These are phyloP conservation scores for Pleurotus citrinopileatus DNA, from an alignment of 768 basidiomycete genomes.

Conservation along the genomic window DNA sequence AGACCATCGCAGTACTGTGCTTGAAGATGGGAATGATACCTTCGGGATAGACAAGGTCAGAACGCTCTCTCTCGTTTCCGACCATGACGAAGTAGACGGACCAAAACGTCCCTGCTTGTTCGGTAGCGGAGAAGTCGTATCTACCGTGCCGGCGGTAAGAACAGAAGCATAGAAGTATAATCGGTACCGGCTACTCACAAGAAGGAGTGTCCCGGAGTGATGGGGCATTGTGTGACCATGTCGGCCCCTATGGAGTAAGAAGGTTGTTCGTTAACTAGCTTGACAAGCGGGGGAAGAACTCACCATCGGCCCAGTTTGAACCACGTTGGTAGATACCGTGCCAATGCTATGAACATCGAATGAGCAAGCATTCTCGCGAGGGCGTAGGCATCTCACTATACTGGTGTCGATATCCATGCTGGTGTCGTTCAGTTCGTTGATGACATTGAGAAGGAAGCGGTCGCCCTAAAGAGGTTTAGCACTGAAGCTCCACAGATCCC, in stretches of 20 bases:
- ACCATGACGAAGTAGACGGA: background rate
- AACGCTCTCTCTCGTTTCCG: background rate
- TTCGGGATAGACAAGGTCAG: background rate
- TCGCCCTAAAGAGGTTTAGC: slow-evolving; percentile 23
- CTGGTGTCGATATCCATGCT: slow-evolving; percentile 26
- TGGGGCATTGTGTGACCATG: slow-evolving; percentile 45
- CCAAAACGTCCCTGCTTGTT: slow-evolving; percentile 40
- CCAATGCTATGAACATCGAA: slow-evolving; percentile 38
- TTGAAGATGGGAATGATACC: background rate
- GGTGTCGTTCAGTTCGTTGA: slow-evolving; percentile 40
- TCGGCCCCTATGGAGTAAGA: background rate
- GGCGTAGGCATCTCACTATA: slow-evolving; percentile 30
- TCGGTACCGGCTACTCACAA: slow-evolving; percentile 24
- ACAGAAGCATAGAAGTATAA: slow-evolving; percentile 15
- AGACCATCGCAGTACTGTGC: slow-evolving; percentile 7
- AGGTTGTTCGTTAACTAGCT: background rate
- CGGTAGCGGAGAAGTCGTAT: background rate
- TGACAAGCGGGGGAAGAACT: slow-evolving; percentile 11
- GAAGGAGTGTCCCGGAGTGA: slow-evolving; percentile 38
- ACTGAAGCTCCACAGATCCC: background rate
- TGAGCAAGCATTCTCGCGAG: too few species aligned
- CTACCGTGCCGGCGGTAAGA: background rate
- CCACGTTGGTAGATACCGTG: slow-evolving; percentile 45
- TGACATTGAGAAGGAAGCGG: slow-evolving; percentile 39
- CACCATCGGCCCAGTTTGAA: slow-evolving; percentile 45